Evolutionary conservation across 2,329 filamentous ascomycete species (phyloP).

Genomic region (Lachnellula occidentalis): DNA sequence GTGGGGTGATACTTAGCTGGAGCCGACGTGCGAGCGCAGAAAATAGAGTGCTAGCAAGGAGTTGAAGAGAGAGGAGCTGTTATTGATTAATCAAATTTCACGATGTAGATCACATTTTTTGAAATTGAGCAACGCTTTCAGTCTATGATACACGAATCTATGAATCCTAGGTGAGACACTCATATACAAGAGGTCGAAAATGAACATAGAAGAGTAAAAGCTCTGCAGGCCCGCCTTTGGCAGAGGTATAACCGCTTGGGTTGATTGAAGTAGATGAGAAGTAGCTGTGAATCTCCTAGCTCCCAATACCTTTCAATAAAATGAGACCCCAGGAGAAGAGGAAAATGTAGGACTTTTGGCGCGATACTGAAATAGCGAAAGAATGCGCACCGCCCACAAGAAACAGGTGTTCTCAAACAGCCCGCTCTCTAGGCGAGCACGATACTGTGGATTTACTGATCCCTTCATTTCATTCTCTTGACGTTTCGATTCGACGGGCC

Average conservation of each 20-base stretch:
- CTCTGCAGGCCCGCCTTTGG: neutral
- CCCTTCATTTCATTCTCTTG: constrained; percentile 26
- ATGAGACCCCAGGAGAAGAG: no score
- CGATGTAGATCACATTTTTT: neutral
- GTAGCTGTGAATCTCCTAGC: neutral
- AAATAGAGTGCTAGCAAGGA: neutral
- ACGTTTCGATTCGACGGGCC: constrained; percentile 20
- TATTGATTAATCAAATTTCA: neutral
- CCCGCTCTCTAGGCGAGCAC: no score
- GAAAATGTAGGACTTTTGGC: no score
- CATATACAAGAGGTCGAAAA: neutral
- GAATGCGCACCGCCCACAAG: no score
- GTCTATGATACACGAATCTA: neutral
- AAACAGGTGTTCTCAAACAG: no score
- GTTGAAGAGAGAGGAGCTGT: neutral
- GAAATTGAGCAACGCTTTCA: neutral
- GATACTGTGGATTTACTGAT: neutral
- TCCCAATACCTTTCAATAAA: no score
- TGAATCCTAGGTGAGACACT: neutral
- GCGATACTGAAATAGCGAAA: no score
- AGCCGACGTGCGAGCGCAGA: no score
- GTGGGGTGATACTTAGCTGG: no score
- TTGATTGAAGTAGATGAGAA: neutral
- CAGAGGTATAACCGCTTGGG: neutral
- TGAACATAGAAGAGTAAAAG: neutral